These are phyloP conservation scores for Boletus tylopilopsis DNA, from an alignment of 768 basidiomycete genomes.

Conservation along the genomic window DNA sequence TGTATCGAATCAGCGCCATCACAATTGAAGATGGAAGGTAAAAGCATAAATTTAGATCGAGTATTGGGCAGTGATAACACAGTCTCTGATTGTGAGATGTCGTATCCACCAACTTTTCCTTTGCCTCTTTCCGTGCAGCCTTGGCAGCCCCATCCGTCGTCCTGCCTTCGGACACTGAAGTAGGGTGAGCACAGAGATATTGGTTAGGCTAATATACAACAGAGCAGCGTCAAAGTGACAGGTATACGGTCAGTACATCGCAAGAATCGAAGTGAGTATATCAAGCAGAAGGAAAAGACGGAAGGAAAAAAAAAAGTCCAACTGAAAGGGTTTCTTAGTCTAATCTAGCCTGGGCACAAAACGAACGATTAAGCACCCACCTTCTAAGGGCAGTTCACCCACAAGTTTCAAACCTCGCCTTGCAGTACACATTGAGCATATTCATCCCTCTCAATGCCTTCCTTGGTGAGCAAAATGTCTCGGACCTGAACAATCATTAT, in stretches of 20 bases:
- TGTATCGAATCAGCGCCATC: no score
- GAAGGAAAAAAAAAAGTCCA: neutral
- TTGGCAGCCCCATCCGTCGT: no score
- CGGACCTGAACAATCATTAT: conserved; percentile 49
- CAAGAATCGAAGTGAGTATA: neutral
- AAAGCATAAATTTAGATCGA: no score
- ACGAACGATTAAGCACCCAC: neutral
- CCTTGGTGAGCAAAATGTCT: conserved; percentile 68
- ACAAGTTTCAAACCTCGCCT: conserved; percentile 30
- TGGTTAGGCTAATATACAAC: no score
- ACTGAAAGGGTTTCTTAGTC: neutral
- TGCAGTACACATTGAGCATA: conserved; percentile 65
- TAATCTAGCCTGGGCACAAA: neutral
- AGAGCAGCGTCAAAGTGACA: no score
- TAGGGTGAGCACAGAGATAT: no score
- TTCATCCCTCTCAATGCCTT: conserved; percentile 51
- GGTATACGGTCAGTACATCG: conserved; percentile 4
- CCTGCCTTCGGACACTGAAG: no score
- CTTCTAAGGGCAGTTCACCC: neutral
- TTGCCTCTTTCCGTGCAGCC: no score
- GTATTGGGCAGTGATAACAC: no score
- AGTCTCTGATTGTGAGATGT: no score
- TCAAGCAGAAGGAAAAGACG: neutral
- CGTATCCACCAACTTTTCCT: no score
- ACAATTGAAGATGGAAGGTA: no score